Base-by-base conservation (phyloP, 2,329 filamentous ascomycete genomes). In the Dactylellina sp. region DNA sequence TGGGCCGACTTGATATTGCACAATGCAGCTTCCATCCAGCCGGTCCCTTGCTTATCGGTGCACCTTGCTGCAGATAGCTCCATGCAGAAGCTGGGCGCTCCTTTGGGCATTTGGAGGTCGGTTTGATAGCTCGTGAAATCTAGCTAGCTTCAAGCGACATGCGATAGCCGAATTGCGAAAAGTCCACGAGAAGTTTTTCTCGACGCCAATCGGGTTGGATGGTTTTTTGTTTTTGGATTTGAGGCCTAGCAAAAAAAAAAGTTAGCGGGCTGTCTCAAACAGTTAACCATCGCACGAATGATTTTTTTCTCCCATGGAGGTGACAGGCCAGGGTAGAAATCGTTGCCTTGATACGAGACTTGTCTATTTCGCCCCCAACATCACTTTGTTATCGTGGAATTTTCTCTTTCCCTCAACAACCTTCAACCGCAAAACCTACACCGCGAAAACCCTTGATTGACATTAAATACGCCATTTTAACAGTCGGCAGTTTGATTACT, bases 11-110 rank as follows among this genome's bases (percentile, higher is more conserved):
- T 37, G 9, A 32, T 32, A 57, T 56, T 72, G 68, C 68, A 65
- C 28, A 32, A 9, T 32, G 28, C 28, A 37, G 28, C 46, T 44
- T 28, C 39, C 46, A 44, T 14, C 22, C 46, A 42, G 53, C 40
- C 28, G 68, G 68, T 72, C 68, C 68, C 68, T 72, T 72, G 68
- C 68, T 72, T 72, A 72, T 72, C 68, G 68, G 68, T 72, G 68
- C 32, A 55, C 39, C 40, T 20, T 18, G 60, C 53, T 63, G 64
- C 57, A 71, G 55, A 16, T 32, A 6, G 22, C 52, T 32, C 59
- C 57, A 42, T 65, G 68, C 53, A 49, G 46, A 40, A 66, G 40
- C 52, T 35, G 14, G 22, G 16, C 18, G 16, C 16, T 16, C 20
- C 28, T 18, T 32, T 32, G 9, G 28, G 28, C 5, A 4, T 9